A percentile compares a stretch with the other conserved stretches of the same genome.
phyloP scores from a whole-genome alignment of 805 yeast genomes.

The Candida endomychidarum region DNA sequence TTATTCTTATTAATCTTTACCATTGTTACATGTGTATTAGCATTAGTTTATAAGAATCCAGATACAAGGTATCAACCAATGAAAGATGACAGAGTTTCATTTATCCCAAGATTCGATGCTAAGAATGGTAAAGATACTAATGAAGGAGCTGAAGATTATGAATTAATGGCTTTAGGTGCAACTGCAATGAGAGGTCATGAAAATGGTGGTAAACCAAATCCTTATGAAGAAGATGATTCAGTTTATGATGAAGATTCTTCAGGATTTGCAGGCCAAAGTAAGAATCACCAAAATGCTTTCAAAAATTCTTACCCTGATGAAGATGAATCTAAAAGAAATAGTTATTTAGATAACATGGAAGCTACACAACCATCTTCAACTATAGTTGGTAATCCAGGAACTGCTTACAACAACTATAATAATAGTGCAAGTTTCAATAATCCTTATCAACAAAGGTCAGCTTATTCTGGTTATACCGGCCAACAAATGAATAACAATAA shows the following conservation, averaged over 20 bases:
- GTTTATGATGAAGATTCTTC: conserved; percentile 30
- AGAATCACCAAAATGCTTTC: conserved; percentile 13
- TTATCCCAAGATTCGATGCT: conserved; percentile 66
- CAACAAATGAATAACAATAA: conserved; percentile 10
- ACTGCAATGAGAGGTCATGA: conserved; percentile 66
- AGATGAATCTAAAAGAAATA: conserved; percentile 25
- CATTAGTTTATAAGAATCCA: conserved; percentile 85
- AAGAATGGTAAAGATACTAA: conserved; percentile 21
- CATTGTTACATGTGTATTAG: conserved; percentile 81
- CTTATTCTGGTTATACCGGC: conserved; percentile 10
- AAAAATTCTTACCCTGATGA: conserved; percentile 12
- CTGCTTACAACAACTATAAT: conserved; percentile 13
- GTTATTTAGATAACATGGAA: conserved; percentile 27
- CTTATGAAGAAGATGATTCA: conserved; percentile 33
- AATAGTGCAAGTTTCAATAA: conserved; percentile 17
- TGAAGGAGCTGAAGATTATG: conserved; percentile 47
- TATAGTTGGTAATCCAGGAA: conserved; percentile 40
- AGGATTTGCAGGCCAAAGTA: conserved; percentile 13
- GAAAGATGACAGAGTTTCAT: conserved; percentile 96
- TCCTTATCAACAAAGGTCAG: conserved; percentile 18
- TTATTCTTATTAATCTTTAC: conserved; percentile 79
- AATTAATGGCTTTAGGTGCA: conserved; percentile 72
- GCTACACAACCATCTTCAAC: conserved; percentile 47
- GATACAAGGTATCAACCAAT: conserved; percentile 94
- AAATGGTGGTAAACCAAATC: conserved; percentile 25